Percentiles rank a stretch among this genome's conserved stretches.
These are phyloP conservation scores for Mycena albidolilacea DNA, from an alignment of 768 basidiomycete genomes.

Conservation along the genomic window DNA sequence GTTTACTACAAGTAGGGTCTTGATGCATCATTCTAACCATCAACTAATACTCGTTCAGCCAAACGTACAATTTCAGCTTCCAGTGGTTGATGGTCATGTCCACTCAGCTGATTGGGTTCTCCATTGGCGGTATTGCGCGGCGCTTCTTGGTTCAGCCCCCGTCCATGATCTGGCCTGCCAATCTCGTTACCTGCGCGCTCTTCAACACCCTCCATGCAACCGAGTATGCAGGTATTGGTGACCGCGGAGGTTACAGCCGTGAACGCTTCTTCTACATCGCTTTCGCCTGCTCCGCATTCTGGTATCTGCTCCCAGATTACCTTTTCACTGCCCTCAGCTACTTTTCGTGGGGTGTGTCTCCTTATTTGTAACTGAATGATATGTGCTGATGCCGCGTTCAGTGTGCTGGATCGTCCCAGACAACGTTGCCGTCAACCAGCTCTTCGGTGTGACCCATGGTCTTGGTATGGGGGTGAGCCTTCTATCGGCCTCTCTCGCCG, in stretches of 20 bases:
- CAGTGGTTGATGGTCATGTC: constrained; percentile 77
- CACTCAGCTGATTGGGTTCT: constrained; percentile 86
- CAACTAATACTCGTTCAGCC: neutral
- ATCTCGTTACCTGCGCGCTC: constrained; percentile 79
- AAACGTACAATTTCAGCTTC: neutral
- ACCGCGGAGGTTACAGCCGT: constrained; percentile 76
- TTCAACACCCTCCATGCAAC: constrained; percentile 89
- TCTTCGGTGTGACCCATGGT: constrained; percentile 48
- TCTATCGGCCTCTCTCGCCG: neutral
- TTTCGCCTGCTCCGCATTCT: constrained; percentile 68
- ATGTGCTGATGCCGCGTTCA: too few relatives aligned
- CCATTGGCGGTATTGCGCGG: constrained; percentile 78
- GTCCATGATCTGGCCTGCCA: constrained; percentile 85
- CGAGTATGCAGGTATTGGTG: constrained; percentile 75
- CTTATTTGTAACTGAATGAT: too few relatives aligned
- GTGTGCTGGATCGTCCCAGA: constrained; percentile 45
- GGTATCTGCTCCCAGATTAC: constrained; percentile 59
- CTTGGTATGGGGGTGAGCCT: constrained; percentile 48
- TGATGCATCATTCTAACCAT: too few relatives aligned
- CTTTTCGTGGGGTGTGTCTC: constrained; percentile 50
- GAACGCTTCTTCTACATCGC: constrained; percentile 83
- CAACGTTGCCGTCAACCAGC: constrained; percentile 55
- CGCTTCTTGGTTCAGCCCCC: constrained; percentile 84
- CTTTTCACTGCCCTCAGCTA: constrained; percentile 52
- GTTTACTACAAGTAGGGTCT: neutral